phyloP scores from a whole-genome alignment of 257 asterid genomes.

The Datura wrightii region DNA sequence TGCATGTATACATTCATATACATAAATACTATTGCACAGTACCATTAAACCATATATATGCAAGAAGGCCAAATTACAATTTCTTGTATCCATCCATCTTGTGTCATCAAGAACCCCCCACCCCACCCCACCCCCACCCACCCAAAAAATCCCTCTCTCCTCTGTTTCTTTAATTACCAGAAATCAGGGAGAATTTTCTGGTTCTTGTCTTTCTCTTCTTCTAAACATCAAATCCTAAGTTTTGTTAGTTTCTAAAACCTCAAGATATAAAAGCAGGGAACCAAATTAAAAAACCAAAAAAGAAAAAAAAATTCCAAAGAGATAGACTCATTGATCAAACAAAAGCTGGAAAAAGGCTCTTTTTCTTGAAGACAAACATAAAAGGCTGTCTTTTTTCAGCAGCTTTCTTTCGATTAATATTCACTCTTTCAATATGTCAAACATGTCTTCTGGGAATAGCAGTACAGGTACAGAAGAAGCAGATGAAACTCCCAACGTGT shows the following conservation, averaged over 20 bases:
- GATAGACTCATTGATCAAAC: background rate
- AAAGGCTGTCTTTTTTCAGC: background rate
- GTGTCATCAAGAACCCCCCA: background rate
- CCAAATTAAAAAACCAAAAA: constrained; percentile 8
- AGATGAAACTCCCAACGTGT: background rate
- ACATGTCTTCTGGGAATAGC: constrained; percentile 26
- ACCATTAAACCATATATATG: background rate
- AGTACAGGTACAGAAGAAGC: constrained; percentile 20
- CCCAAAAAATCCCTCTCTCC: background rate
- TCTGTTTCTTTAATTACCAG: constrained; percentile 27
- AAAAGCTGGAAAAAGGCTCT: background rate
- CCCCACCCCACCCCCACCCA: too few relatives aligned
- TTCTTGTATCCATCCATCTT: constrained; percentile 19
- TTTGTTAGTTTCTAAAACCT: constrained; percentile 26
- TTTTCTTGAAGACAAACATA: background rate
- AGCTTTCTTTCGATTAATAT: background rate
- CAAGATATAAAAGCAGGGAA: constrained; percentile 3
- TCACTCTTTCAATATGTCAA: background rate
- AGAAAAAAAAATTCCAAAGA: background rate
- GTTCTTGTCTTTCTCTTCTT: constrained; percentile 27
- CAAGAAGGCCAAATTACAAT: constrained; percentile 17
- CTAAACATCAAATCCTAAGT: constrained; percentile 4
- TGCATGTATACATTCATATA: too few relatives aligned
- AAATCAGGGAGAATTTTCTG: constrained; percentile 34
- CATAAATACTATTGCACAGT: background rate